Percentiles rank a stretch among this genome's conserved stretches.
Evolutionary conservation across 805 yeast genomes (phyloP).

Genomic region (Cyberlindnera mrakii): DNA sequence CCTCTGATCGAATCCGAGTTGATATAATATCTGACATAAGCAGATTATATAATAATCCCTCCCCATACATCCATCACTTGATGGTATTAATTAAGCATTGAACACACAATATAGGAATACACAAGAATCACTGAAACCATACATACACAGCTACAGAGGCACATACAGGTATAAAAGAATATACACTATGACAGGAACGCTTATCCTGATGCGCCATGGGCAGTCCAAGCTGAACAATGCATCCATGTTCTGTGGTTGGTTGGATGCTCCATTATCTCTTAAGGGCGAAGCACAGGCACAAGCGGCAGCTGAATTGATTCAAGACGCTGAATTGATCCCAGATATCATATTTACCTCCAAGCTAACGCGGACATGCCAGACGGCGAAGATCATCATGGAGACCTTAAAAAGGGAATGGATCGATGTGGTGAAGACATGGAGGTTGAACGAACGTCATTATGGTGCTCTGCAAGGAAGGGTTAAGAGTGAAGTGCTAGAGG

Average conservation of each 20-base stretch:
- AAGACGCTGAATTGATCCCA: conserved; percentile 41
- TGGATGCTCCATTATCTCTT: conserved; percentile 63
- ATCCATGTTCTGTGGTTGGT: conserved; percentile 82
- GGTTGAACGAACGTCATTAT: conserved; percentile 80
- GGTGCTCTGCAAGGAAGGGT: conserved; percentile 77
- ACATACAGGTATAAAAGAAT: not conserved
- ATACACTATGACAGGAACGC: conserved; percentile 24
- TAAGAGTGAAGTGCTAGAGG: conserved; percentile 56
- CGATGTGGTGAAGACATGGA: conserved; percentile 63
- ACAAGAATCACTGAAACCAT: too few species aligned
- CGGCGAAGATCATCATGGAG: conserved; percentile 60
- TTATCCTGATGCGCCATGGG: conserved; percentile 72
- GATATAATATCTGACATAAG: too few species aligned
- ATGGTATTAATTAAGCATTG: not conserved
- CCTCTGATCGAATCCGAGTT: too few species aligned
- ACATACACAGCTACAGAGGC: too few species aligned
- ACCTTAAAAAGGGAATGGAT: conserved; percentile 46
- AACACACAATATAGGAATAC: too few species aligned
- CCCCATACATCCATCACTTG: not conserved
- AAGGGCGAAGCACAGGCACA: conserved; percentile 65
- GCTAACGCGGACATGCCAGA: conserved; percentile 67
- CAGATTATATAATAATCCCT: too few species aligned
- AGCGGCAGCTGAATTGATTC: conserved; percentile 55
- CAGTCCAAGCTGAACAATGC: conserved; percentile 75
- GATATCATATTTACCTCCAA: conserved; percentile 66